Conservation (phyloP, 2,329 filamentous ascomycete species). For the Botrytis medusae region DNA sequence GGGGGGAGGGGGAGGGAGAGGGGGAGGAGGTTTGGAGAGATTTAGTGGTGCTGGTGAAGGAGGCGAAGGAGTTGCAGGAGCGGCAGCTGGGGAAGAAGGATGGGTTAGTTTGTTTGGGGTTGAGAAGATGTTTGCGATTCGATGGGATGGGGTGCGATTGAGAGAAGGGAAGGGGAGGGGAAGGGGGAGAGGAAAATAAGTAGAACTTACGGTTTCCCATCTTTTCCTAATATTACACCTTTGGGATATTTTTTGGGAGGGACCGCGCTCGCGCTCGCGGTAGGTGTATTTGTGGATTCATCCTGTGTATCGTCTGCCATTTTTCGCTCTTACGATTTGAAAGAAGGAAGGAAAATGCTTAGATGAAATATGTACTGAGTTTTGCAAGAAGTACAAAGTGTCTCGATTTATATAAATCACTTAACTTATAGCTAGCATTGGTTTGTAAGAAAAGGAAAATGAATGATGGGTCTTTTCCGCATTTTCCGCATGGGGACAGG, state of each 20-base stretch:
- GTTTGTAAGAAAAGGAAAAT: slow-evolving; percentile 5
- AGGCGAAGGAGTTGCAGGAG: slow-evolving; percentile 62
- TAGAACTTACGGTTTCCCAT: slow-evolving; percentile 75
- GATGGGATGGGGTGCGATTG: not conserved
- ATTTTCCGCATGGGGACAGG: not conserved
- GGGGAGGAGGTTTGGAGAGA: slow-evolving; percentile 37
- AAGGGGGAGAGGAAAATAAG: not conserved
- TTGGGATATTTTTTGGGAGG: slow-evolving; percentile 58
- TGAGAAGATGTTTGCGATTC: too few species aligned
- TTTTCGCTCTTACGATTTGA: not conserved
- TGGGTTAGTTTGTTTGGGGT: not conserved
- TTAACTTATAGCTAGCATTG: not conserved
- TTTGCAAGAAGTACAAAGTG: not conserved
- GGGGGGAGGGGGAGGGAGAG: slow-evolving; percentile 43
- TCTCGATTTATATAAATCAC: not conserved
- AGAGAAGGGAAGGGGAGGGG: not conserved
- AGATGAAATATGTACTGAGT: not conserved
- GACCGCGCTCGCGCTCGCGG: slow-evolving; percentile 20
- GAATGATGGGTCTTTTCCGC: not conserved
- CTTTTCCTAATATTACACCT: slow-evolving; percentile 72
- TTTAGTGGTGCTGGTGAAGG: slow-evolving; percentile 50
- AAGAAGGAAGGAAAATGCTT: not conserved
- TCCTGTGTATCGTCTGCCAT: slow-evolving; percentile 39
- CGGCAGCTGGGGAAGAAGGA: slow-evolving; percentile 57
- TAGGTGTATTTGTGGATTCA: slow-evolving; percentile 21